Evolutionary conservation across 768 basidiomycete genomes (phyloP).

Genomic region (Boletus subcaerulescens): DNA sequence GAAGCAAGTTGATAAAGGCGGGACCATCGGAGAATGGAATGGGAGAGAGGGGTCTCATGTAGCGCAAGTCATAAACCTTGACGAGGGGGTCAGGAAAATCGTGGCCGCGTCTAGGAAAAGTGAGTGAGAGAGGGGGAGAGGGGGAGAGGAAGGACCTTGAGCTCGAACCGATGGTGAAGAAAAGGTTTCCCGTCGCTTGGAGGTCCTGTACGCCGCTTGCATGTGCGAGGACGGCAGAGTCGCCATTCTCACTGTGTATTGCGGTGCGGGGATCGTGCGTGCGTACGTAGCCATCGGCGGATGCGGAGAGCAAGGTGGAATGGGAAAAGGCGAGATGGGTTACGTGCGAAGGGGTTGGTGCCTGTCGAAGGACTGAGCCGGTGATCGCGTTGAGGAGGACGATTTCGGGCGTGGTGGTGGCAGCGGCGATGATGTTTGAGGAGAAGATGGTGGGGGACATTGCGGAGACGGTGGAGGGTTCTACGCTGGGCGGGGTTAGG

Average conservation of each 20-base stretch:
- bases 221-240: slow-evolving; percentile 73
- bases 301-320: slow-evolving; percentile 63
- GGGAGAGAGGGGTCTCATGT: slow-evolving; percentile 77
- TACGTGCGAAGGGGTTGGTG: slow-evolving; percentile 52
- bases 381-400: slow-evolving; percentile 72
- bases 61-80: slow-evolving; percentile 88
- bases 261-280: slow-evolving; percentile 68
- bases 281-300: slow-evolving; percentile 70
- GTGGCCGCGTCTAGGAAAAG: slow-evolving; percentile 65
- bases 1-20: slow-evolving; percentile 78
- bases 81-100: slow-evolving; percentile 90
- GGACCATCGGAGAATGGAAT: slow-evolving; percentile 86
- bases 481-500: slow-evolving; percentile 32
- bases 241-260: slow-evolving; percentile 44
- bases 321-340: slow-evolving; percentile 67
- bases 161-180: slow-evolving; percentile 85
- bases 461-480: slow-evolving; percentile 31
- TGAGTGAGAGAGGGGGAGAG: slow-evolving; percentile 6
- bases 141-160: slow-evolving; percentile 54
- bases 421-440: slow-evolving; percentile 57
- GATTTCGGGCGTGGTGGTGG: slow-evolving; percentile 59
- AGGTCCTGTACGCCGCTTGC: slow-evolving; percentile 78
- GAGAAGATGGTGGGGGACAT: slow-evolving; percentile 49
- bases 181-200: slow-evolving; percentile 72
- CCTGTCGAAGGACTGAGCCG: slow-evolving; percentile 59